Evolutionary conservation across 306 rosid genomes (phyloP), one percentile per base, ranked within the genome.

Genomic region (Prunus padus): DNA sequence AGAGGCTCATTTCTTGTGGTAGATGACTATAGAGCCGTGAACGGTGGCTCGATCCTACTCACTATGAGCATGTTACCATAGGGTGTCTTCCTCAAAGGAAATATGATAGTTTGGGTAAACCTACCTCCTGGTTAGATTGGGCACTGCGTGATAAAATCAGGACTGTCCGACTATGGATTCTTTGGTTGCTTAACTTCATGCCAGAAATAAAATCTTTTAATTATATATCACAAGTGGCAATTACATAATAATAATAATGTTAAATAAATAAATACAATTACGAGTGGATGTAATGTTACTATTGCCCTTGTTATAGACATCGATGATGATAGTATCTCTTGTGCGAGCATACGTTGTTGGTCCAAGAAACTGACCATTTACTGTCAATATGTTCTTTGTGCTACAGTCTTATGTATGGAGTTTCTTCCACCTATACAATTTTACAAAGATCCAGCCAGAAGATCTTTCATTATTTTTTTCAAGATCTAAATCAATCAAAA

Each of bases 51-150:
- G 76, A n/a, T 74, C 71, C 92, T 92, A 90, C 8, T 74, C 86
- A 22, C 86, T 86, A 20, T 90, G 96, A 69, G 89, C 89, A 76
- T 90, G 90, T 92, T 92, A 90, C 96, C 90, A 90, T 4, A 90
- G 9, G 33, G 96, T 86, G 4, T 91, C 91, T 65, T 79, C 89
- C 65, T 86, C 88, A 0, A 2, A 15, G 4, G 96, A 73, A 86
- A 77, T 4, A 80, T 33, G 20, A 90, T n/a, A n/a, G 72, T 78
- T 14, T 88, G 88, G 2, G 63, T 82, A 47, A 81, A 86, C 9
- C 3, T 82, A 2, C 30, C 77, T 30, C 86, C 88, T 0, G 87
- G 80, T 68, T 74, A 76, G 8, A 88, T 86, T 10, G 93, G 90
- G 0, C 88, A 87, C 46, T 86, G 90, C 4, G 90, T 87, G 14